Evolutionary conservation across 2,329 filamentous ascomycete species (phyloP).

Genomic region (Elsinoe australis): DNA sequence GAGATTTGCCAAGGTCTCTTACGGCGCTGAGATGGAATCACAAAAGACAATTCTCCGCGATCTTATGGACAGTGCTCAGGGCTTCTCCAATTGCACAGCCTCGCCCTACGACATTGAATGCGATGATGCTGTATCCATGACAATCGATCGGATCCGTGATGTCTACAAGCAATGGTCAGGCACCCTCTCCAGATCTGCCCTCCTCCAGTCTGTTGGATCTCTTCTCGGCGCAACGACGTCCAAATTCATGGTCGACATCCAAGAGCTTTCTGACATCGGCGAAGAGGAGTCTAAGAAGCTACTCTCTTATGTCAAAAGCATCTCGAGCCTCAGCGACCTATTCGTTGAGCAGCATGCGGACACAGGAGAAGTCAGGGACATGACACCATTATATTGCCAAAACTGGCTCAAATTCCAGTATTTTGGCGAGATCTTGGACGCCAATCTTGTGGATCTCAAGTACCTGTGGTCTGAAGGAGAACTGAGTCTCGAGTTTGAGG

Average conservation of each 20-base stretch:
- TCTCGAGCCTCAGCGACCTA: conserved; percentile 50
- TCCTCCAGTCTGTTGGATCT: conserved; percentile 55
- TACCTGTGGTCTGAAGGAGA: conserved; percentile 60
- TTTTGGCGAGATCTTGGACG: conserved; percentile 54
- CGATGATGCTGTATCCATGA: conserved; percentile 51
- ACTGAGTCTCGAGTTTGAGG: conserved; percentile 53
- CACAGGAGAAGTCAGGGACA: conserved; percentile 37
- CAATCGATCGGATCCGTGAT: conserved; percentile 50
- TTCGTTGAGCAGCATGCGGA: conserved; percentile 43
- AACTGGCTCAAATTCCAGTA: conserved; percentile 61
- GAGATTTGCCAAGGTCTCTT: conserved; percentile 53
- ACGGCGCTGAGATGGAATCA: conserved; percentile 57
- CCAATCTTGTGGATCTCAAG: conserved; percentile 56
- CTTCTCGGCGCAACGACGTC: conserved; percentile 50
- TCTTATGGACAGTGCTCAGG: conserved; percentile 55
- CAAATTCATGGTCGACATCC: conserved; percentile 55
- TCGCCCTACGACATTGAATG: conserved; percentile 53
- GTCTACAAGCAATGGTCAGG: conserved; percentile 51
- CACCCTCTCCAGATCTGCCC: conserved; percentile 51
- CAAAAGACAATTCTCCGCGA: conserved; percentile 56
- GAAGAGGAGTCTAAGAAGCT: conserved; percentile 55
- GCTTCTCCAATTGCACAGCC: conserved; percentile 52
- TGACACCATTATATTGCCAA: conserved; percentile 54
- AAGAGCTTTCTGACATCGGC: conserved; percentile 57
- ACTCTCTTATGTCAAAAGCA: conserved; percentile 48